A percentile compares a stretch with the other conserved stretches of the same genome.
Conservation (phyloP, 2,329 filamentous ascomycete species). For the Ceratocystis diversiconidia region DNA sequence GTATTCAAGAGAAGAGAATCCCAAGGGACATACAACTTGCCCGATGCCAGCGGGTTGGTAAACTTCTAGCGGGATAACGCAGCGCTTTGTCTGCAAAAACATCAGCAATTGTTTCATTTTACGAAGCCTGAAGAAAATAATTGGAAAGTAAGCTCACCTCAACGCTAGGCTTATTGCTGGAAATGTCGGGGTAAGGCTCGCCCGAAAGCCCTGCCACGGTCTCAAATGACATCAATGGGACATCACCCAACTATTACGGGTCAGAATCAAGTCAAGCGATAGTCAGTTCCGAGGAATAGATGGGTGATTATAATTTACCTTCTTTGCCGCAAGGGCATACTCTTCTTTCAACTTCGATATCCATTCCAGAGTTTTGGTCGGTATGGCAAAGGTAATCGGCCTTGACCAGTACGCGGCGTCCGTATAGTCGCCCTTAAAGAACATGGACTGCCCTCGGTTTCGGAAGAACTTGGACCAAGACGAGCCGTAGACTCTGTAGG, state of each 20-base stretch:
- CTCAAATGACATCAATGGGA: background rate
- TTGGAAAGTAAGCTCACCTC: background rate
- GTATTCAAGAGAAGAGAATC: no score
- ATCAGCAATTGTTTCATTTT: background rate
- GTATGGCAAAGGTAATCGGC: conserved; percentile 12
- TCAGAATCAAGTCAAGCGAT: background rate
- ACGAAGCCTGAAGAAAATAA: no score
- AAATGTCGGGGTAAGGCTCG: conserved; percentile 4
- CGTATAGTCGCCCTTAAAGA: conserved; percentile 8
- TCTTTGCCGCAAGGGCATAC: background rate
- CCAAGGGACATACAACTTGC: conserved; percentile 9
- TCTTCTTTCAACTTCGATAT: background rate
- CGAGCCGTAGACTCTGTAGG: conserved; percentile 6
- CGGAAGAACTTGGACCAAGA: conserved; percentile 11
- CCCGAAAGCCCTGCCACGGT: background rate
- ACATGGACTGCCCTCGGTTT: conserved; percentile 6
- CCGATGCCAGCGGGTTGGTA: conserved; percentile 5
- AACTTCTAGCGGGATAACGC: conserved; percentile 1
- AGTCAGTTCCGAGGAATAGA: no score
- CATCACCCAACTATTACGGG: background rate
- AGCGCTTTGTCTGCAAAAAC: background rate
- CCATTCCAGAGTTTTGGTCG: background rate
- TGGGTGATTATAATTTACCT: background rate
- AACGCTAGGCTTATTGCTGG: background rate
- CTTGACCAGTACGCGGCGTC: background rate